phyloP scores from a whole-genome alignment of 2,329 filamentous ascomycete genomes.

The Penicillium sp. region DNA sequence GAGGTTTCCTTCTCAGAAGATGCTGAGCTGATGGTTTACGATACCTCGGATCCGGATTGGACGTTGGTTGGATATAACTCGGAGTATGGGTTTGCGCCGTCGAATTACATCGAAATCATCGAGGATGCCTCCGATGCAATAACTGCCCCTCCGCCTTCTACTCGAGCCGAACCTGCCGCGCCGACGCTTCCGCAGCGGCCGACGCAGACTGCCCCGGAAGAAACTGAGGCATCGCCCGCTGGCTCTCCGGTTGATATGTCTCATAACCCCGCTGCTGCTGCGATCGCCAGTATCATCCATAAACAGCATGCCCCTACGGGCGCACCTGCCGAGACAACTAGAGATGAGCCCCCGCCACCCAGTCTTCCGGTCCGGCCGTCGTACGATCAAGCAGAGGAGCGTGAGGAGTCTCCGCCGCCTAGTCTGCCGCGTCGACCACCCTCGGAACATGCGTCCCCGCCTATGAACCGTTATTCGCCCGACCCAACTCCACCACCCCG shows the following conservation, averaged over 20 bases:
- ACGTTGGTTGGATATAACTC: conserved; percentile 81
- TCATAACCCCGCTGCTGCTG: conserved; percentile 56
- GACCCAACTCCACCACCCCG: conserved; percentile 48
- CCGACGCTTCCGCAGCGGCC: conserved; percentile 39
- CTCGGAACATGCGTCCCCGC: conserved; percentile 56
- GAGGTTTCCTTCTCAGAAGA: conserved; percentile 96
- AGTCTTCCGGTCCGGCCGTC: conserved; percentile 47
- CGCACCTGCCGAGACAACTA: conserved; percentile 28
- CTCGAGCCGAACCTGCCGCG: conserved; percentile 41
- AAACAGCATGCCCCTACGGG: conserved; percentile 37
- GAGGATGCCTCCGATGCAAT: conserved; percentile 53
- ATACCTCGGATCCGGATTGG: conserved; percentile 92
- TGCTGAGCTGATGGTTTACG: conserved; percentile 77
- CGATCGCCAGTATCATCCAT: conserved; percentile 53
- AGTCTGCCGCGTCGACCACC: conserved; percentile 63
- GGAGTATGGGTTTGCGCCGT: conserved; percentile 90
- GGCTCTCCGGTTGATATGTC: conserved; percentile 46
- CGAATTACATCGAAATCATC: conserved; percentile 87
- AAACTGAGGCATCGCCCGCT: conserved; percentile 27
- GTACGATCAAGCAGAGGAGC: conserved; percentile 64
- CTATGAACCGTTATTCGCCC: conserved; percentile 59
- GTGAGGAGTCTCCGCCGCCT: conserved; percentile 43
- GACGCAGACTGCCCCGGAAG: conserved; percentile 19
- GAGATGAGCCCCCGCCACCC: conserved; percentile 37
- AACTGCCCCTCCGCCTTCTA: conserved; percentile 24